Evolutionary conservation across 140 eudicot genomes (phyloP).

Genomic region (Oenanthe javanica): DNA sequence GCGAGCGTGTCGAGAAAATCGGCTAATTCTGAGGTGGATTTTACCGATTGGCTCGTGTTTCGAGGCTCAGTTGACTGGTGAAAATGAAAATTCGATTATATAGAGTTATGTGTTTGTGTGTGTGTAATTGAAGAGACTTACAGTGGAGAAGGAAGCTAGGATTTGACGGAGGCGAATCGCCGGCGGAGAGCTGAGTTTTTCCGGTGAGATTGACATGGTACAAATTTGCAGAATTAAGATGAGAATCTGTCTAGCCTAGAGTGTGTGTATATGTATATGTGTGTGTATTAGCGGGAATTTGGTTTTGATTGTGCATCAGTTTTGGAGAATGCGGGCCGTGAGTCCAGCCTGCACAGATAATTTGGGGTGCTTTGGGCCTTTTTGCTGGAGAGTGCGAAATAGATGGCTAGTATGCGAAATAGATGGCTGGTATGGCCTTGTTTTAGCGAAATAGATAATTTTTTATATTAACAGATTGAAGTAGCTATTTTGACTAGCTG

Average conservation of each 20-base stretch:
- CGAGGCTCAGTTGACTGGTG: conserved; percentile 44
- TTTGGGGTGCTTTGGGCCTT: too few species aligned
- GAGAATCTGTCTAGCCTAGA: neutral
- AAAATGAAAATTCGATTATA: neutral
- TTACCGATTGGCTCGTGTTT: conserved; percentile 24
- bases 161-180: conserved; percentile 39
- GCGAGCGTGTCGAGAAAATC: conserved; percentile 38
- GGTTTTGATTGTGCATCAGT: neutral
- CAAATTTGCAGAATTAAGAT: neutral
- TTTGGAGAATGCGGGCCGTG: too few species aligned
- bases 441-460: too few species aligned
- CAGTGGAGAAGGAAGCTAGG: conserved; percentile 60
- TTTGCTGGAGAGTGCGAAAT: too few species aligned
- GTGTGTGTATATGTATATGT: too few species aligned
- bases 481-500: too few species aligned
- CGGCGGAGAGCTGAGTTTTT: neutral
- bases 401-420: too few species aligned
- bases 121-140: conserved; percentile 13
- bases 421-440: too few species aligned
- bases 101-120: neutral
- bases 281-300: conserved; percentile 1
- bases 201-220: conserved; percentile 11
- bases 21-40: conserved; percentile 36
- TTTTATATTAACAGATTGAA: too few species aligned
- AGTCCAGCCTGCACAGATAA: too few species aligned